phyloP scores from a whole-genome alignment of 78 protist genomes.

The Dictyostelium firmibasis region DNA sequence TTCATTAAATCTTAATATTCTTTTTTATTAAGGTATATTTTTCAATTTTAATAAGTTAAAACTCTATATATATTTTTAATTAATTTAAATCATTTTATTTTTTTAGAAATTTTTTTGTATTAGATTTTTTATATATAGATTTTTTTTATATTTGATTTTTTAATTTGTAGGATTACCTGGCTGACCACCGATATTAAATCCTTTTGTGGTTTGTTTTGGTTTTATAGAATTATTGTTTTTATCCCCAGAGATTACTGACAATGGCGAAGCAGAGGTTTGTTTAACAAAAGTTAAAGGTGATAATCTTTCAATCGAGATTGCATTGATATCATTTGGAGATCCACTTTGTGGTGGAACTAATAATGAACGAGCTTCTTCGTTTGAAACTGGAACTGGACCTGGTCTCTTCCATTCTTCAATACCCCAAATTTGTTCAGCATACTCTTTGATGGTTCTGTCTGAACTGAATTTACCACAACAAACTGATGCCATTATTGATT shows the following conservation, averaged over 20 bases:
- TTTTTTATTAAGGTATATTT: not conserved
- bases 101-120: not conserved
- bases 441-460: constrained; percentile 95
- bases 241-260: not conserved
- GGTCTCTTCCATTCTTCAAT: constrained; percentile 61
- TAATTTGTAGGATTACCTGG: constrained; percentile 18
- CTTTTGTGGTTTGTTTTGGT: constrained; percentile 25
- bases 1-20: too few relatives aligned
- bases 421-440: constrained; percentile 95
- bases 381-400: constrained; percentile 59
- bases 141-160: not conserved
- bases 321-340: not conserved
- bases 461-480: constrained; percentile 90
- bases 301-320: constrained; percentile 54
- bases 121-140: not conserved
- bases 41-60: too few relatives aligned
- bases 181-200: constrained; percentile 1
- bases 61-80: too few relatives aligned
- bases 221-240: not conserved
- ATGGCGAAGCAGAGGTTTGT: not conserved
- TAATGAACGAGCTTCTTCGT: not conserved
- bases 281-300: constrained; percentile 9
- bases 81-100: too few relatives aligned
- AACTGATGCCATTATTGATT: constrained; percentile 59
- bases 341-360: constrained; percentile 1